These are phyloP conservation scores for Voacanga thouarsii DNA, from an alignment of 257 asterid genomes.

Conservation along the genomic window DNA sequence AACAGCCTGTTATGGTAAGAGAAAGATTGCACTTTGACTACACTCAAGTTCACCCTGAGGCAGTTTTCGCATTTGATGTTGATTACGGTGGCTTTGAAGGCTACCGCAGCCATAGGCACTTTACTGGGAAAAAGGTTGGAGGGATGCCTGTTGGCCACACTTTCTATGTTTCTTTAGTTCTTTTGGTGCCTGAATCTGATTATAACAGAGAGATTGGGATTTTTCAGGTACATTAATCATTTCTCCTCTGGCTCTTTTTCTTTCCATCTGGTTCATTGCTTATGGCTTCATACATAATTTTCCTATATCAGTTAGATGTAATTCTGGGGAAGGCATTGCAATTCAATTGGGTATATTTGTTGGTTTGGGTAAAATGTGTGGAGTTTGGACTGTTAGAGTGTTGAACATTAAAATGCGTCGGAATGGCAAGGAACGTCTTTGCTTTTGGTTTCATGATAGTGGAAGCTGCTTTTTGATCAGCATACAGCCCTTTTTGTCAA, in stretches of 20 bases:
- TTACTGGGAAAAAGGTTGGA: neutral
- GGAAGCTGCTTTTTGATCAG: too few species aligned
- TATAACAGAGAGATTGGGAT: conserved; percentile 78
- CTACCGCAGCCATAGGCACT: neutral
- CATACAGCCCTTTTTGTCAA: too few species aligned
- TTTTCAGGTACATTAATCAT: conserved; percentile 48
- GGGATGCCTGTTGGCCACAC: conserved; percentile 68
- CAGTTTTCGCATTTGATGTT: conserved; percentile 28
- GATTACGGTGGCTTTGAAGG: conserved; percentile 16
- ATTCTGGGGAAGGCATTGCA: neutral
- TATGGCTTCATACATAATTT: too few species aligned
- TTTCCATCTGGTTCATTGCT: neutral
- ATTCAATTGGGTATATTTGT: too few species aligned
- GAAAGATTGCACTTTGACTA: conserved; percentile 65
- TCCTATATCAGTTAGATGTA: neutral
- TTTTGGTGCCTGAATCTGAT: conserved; percentile 82
- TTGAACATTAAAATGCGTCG: too few species aligned
- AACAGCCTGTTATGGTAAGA: conserved; percentile 53
- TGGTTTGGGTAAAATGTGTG: too few species aligned
- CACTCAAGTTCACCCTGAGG: conserved; percentile 53
- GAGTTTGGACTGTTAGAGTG: too few species aligned
- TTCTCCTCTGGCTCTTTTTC: too few species aligned
- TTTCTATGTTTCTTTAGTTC: conserved; percentile 51
- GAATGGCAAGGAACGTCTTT: too few species aligned
- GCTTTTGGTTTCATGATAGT: too few species aligned